Evolutionary conservation across 345 rosid species (phyloP).

Genomic region (Hibiscus syriacus): DNA sequence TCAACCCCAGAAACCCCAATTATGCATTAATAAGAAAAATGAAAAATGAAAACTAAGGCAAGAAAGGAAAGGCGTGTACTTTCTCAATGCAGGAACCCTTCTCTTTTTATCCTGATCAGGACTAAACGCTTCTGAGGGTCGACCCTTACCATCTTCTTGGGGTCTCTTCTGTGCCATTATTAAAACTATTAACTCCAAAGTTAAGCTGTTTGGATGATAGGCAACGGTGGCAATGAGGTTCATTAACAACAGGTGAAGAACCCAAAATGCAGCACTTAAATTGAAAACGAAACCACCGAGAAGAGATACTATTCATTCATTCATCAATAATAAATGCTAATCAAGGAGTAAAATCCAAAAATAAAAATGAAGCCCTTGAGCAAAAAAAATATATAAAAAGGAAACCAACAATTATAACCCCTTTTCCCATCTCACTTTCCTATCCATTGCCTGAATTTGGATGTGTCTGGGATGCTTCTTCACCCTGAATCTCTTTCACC

Average conservation of each 20-base stretch:
- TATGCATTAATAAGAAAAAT: not conserved
- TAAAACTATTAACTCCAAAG: constrained; percentile 6
- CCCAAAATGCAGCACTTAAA: constrained; percentile 25
- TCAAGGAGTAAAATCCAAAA: constrained; percentile 25
- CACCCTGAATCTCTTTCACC: constrained; percentile 5
- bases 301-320: not conserved
- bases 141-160: constrained; percentile 58
- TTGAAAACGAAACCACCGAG: not conserved
- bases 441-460: constrained; percentile 25
- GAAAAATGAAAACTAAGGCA: not conserved
- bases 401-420: not conserved
- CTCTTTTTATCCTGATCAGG: constrained; percentile 64
- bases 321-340: constrained; percentile 1
- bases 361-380: no score
- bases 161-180: constrained; percentile 89
- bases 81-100: constrained; percentile 43
- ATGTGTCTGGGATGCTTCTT: constrained; percentile 23
- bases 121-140: constrained; percentile 30
- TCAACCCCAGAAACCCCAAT: constrained; percentile 3
- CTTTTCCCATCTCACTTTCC: constrained; percentile 5
- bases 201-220: constrained; percentile 7
- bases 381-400: no score
- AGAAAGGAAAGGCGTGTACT: constrained; percentile 21
- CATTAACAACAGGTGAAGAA: constrained; percentile 8
- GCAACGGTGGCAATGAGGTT: not conserved